phyloP scores from a whole-genome alignment of 192 early-diverging fungal genomes.

The Borealophlyctis nickersoniae region DNA sequence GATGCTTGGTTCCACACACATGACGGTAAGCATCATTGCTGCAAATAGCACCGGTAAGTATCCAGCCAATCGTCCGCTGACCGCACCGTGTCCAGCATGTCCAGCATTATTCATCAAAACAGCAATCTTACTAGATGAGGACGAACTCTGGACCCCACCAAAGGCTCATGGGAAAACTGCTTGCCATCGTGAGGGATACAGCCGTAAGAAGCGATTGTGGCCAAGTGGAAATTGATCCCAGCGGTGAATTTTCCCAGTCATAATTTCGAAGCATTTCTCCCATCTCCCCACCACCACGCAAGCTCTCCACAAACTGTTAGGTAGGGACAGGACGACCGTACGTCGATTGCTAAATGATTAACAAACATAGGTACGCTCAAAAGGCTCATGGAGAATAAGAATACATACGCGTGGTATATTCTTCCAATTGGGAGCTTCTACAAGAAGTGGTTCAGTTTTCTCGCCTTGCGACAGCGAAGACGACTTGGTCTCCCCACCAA shows the following conservation, averaged over 20 bases:
- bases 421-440: no score
- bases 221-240: slow-evolving; percentile 25
- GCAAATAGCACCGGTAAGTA: neutral
- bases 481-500: no score
- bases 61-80: neutral
- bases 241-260: slow-evolving; percentile 15
- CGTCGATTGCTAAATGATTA: no score
- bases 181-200: slow-evolving; percentile 17
- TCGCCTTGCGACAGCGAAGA: no score
- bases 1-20: slow-evolving; percentile 23
- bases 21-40: slow-evolving; percentile 26
- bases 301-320: slow-evolving; percentile 12
- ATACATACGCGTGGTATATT: no score
- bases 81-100: no score
- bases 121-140: slow-evolving; percentile 12
- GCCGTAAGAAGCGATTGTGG: slow-evolving; percentile 23
- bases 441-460: no score
- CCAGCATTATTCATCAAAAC: neutral
- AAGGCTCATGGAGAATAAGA: no score
- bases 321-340: no score
- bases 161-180: slow-evolving; percentile 20
- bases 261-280: slow-evolving; percentile 17
- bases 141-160: slow-evolving; percentile 27
- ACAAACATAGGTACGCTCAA: no score
- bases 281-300: slow-evolving; percentile 22